Evolutionary conservation across 306 rosid species (phyloP).

Genomic region (Quillaja saponaria): DNA sequence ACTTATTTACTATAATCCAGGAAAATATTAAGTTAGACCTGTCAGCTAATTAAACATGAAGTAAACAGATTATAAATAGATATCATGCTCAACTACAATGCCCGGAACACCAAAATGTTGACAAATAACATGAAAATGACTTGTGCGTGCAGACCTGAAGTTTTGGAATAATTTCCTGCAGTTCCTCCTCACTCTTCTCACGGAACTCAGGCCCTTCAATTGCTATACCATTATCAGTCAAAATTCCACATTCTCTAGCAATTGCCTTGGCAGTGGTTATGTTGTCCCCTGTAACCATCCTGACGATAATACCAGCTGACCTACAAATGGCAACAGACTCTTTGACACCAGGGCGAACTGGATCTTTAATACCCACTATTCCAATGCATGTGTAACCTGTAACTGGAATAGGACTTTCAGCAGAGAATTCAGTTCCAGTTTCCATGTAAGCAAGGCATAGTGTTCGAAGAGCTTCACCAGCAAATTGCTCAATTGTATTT

Average conservation of each 20-base stretch:
- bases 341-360: conserved; percentile 92
- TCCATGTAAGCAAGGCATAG: conserved; percentile 90
- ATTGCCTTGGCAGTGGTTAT: conserved; percentile 96
- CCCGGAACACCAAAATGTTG: conserved; percentile 13
- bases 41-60: neutral
- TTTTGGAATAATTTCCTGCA: conserved; percentile 66
- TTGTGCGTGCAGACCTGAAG: conserved; percentile 60
- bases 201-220: conserved; percentile 96
- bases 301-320: conserved; percentile 86
- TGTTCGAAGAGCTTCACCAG: conserved; percentile 90
- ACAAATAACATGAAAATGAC: conserved; percentile 15
- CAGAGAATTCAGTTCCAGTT: conserved; percentile 46
- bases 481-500: conserved; percentile 69
- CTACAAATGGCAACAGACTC: conserved; percentile 92
- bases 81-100: no score
- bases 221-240: conserved; percentile 77
- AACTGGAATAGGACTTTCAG: conserved; percentile 55
- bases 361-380: conserved; percentile 97
- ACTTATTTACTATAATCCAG: neutral
- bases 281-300: conserved; percentile 99
- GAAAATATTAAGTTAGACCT: conserved; percentile 4
- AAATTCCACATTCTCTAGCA: conserved; percentile 96
- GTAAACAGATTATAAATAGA: no score
- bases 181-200: conserved; percentile 68
- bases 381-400: conserved; percentile 82